Percentiles rank a stretch among this genome's conserved stretches.
Evolutionary conservation across 2,329 filamentous ascomycete genomes (phyloP).

Genomic region (Aspergillus jensenii): DNA sequence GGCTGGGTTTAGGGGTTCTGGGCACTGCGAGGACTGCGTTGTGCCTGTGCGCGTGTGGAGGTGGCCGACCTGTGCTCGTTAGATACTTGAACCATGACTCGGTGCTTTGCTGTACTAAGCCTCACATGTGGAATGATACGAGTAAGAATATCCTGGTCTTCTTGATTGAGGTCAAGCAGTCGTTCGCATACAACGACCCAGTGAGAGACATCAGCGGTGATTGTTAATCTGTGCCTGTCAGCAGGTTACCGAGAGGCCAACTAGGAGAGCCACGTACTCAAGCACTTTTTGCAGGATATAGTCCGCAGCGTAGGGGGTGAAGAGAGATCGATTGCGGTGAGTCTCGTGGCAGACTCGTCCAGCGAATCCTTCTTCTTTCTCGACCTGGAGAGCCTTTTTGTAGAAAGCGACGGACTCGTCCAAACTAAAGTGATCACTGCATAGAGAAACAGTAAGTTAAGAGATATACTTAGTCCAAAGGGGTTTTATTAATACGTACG

Average conservation of each 20-base stretch:
- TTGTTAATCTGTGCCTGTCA: slow-evolving; percentile 11
- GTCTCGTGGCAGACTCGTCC: slow-evolving; percentile 35
- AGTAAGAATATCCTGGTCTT: slow-evolving; percentile 17
- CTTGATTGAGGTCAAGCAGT: slow-evolving; percentile 20
- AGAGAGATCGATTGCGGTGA: slow-evolving; percentile 34
- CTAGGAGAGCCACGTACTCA: slow-evolving; percentile 18
- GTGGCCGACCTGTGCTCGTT: slow-evolving; percentile 29
- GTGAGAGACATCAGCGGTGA: slow-evolving; percentile 26
- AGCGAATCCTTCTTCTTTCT: slow-evolving; percentile 29
- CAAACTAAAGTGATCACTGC: slow-evolving; percentile 31
- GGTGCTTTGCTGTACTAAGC: not conserved
- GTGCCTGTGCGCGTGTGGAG: slow-evolving; percentile 39
- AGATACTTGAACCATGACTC: no score
- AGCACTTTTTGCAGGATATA: slow-evolving; percentile 32
- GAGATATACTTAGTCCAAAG: no score
- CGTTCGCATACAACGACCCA: slow-evolving; percentile 24
- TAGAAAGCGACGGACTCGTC: slow-evolving; percentile 37
- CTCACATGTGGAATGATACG: slow-evolving; percentile 33
- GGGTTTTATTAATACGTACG: slow-evolving; percentile 6
- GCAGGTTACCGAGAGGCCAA: not conserved
- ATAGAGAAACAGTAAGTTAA: no score
- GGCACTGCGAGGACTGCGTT: slow-evolving; percentile 39
- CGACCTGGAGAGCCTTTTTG: slow-evolving; percentile 28
- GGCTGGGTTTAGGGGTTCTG: slow-evolving; percentile 31
- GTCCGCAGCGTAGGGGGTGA: slow-evolving; percentile 29